phyloP scores from a whole-genome alignment of 1,284 basidiomycete genomes.

The Apiotrichum gamsii region DNA sequence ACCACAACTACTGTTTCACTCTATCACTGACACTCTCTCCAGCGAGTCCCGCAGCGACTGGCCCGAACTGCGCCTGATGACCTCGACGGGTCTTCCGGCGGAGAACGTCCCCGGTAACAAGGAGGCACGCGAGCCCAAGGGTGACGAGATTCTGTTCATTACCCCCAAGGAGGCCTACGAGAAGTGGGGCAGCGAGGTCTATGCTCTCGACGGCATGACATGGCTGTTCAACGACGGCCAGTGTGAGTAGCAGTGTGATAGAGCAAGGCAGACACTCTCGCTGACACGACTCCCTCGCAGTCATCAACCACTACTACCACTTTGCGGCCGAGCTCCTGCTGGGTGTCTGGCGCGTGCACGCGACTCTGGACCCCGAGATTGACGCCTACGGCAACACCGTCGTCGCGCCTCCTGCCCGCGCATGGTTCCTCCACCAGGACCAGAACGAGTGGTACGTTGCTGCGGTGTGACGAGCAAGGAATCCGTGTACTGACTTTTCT shows the following conservation, averaged over 20 bases:
- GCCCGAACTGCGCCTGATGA: conserved; percentile 62
- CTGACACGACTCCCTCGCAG: conserved; percentile 27
- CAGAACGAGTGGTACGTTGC: conserved; percentile 35
- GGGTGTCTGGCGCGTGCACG: conserved; percentile 65
- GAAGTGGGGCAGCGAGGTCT: conserved; percentile 61
- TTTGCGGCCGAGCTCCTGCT: conserved; percentile 70
- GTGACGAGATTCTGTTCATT: conserved; percentile 53
- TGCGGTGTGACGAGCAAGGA: no score
- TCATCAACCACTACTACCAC: conserved; percentile 75
- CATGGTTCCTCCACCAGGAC: conserved; percentile 44
- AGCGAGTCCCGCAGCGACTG: conserved; percentile 46
- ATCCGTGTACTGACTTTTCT: not conserved
- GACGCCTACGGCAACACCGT: conserved; percentile 30
- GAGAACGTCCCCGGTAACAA: conserved; percentile 59
- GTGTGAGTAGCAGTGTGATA: conserved; percentile 29
- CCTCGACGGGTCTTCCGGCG: conserved; percentile 60
- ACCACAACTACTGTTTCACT: no score
- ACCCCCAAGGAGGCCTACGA: conserved; percentile 56
- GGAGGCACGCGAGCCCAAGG: conserved; percentile 59
- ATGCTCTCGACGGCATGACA: conserved; percentile 63
- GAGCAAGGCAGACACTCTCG: not conserved
- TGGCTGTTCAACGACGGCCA: conserved; percentile 48
- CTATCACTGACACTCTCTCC: not conserved
- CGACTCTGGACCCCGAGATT: conserved; percentile 43
- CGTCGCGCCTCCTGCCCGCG: conserved; percentile 35